phyloP scores from a whole-genome alignment of 2,329 filamentous ascomycete species.

The Talaromyces sp. region DNA sequence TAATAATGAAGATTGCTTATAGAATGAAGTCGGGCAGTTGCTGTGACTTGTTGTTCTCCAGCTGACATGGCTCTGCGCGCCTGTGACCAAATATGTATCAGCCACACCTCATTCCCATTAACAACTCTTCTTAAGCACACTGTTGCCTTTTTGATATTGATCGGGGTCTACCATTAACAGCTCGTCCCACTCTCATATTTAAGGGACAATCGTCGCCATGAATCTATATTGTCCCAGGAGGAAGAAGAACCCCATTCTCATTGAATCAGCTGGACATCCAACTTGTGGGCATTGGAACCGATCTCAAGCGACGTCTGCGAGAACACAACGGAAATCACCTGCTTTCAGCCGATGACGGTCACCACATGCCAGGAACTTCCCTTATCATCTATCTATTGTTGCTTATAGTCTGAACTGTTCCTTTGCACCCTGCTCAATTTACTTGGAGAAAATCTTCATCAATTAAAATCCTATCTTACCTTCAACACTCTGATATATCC shows the following conservation, averaged over 20 bases:
- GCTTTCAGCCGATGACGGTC: slow-evolving; percentile 29
- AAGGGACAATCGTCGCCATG: neutral
- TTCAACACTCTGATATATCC: no score
- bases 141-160: slow-evolving; percentile 4
- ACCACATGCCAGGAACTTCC: slow-evolving; percentile 18
- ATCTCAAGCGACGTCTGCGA: neutral
- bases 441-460: no score
- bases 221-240: neutral
- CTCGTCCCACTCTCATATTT: neutral
- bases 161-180: no score
- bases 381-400: neutral
- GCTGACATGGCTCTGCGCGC: slow-evolving; percentile 29
- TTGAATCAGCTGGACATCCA: neutral
- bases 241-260: slow-evolving; percentile 2
- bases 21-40: neutral
- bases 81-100: slow-evolving; percentile 23
- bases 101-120: slow-evolving; percentile 8
- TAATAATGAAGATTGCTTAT: neutral
- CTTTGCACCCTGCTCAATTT: no score
- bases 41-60: slow-evolving; percentile 19
- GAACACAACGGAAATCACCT: slow-evolving; percentile 26
- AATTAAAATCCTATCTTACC: no score
- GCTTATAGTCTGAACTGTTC: no score
- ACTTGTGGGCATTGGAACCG: neutral
- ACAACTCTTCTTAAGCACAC: neutral